Evolutionary conservation across 306 rosid species (phyloP).

Genomic region (Alnus rubra): DNA sequence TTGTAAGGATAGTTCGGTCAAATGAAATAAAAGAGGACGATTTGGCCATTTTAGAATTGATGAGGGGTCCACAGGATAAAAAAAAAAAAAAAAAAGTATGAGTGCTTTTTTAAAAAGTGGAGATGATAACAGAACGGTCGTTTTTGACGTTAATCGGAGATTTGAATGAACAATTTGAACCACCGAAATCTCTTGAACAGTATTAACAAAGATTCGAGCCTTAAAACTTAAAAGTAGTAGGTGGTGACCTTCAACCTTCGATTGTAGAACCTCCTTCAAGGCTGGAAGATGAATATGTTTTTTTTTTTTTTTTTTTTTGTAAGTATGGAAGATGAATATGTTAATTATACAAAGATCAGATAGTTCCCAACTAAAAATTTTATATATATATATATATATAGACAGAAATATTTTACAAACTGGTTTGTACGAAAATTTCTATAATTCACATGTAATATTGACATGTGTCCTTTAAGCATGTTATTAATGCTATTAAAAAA

Average conservation of each 20-base stretch:
- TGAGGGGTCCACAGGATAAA: neutral
- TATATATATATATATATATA: no score
- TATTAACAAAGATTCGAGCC: neutral
- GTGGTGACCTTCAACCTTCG: neutral
- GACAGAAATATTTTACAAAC: no score
- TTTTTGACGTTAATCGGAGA: slow-evolving; percentile 13
- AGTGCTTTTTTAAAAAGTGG: slow-evolving; percentile 32
- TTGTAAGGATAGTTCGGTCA: slow-evolving; percentile 11
- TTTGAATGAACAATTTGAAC: neutral
- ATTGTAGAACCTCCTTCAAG: neutral
- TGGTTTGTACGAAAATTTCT: no score
- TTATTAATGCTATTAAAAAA: no score
- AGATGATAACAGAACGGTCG: slow-evolving; percentile 21
- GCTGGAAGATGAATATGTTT: neutral
- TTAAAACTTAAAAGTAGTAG: neutral
- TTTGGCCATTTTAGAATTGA: neutral
- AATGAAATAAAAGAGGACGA: neutral
- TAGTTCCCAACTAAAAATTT: no score
- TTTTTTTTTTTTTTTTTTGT: no score
- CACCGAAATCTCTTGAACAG: neutral
- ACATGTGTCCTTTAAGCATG: no score
- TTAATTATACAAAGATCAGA: no score
- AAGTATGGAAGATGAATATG: no score
- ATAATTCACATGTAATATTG: no score
- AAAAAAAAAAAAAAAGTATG: slow-evolving; percentile 5